Evolutionary conservation across 805 yeast genomes (phyloP).

Genomic region (Saturnispora hagleri): DNA sequence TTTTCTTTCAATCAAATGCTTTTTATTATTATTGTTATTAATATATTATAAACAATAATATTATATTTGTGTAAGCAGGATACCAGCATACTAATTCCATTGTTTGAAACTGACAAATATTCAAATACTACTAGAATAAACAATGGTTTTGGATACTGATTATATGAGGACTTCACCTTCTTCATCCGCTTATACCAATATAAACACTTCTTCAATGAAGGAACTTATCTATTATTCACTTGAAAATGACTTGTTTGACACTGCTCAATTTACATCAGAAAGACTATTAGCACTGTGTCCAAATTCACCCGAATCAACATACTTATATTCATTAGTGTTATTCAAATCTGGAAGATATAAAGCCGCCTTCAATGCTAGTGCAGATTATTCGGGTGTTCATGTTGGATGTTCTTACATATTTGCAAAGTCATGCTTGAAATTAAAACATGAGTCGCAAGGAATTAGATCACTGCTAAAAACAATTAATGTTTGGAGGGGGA

Average conservation of each 20-base stretch:
- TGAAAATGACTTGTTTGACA: conserved; percentile 56
- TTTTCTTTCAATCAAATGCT: neutral
- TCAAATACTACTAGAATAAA: neutral
- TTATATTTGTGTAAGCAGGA: neutral
- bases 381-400: conserved; percentile 36
- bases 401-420: conserved; percentile 70
- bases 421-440: conserved; percentile 54
- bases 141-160: neutral
- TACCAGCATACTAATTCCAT: neutral
- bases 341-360: conserved; percentile 50
- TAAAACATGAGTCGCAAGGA: conserved; percentile 54
- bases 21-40: neutral
- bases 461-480: conserved; percentile 38
- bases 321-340: conserved; percentile 62
- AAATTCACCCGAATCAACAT: conserved; percentile 49
- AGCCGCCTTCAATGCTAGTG: conserved; percentile 47
- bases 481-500: conserved; percentile 29
- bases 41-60: neutral
- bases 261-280: conserved; percentile 86
- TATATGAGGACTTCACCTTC: neutral
- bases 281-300: conserved; percentile 52
- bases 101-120: neutral
- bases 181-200: neutral
- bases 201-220: conserved; percentile 19
- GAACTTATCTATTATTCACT: conserved; percentile 58